Conservation (phyloP, 1,284 basidiomycete species). For the Phellopilus nigrolimitatus region DNA sequence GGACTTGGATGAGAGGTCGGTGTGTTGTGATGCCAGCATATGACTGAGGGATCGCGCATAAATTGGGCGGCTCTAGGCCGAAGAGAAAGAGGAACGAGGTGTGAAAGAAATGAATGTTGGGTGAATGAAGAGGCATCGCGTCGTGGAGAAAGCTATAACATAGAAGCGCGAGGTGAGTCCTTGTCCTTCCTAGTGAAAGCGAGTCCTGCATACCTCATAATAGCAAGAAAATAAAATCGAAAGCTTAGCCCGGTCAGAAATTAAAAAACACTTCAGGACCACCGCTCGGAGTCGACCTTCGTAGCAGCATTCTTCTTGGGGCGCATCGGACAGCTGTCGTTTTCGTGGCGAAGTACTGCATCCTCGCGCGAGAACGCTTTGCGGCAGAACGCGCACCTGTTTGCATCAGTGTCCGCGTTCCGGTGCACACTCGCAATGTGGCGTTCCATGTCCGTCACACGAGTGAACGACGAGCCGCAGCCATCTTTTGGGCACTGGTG, state of each 20-base stretch:
- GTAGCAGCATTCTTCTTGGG: slow-evolving; percentile 18
- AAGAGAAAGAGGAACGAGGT: no score
- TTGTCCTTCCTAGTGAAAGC: no score
- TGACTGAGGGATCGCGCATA: background rate
- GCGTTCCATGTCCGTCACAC: slow-evolving; percentile 20
- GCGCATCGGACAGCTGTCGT: slow-evolving; percentile 20
- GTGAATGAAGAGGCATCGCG: no score
- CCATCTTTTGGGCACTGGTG: slow-evolving; percentile 17
- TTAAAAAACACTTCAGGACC: background rate
- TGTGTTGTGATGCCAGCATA: slow-evolving; percentile 8
- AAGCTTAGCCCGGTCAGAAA: background rate
- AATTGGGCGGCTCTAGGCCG: background rate
- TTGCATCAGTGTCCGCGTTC: slow-evolving; percentile 12
- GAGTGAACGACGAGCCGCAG: slow-evolving; percentile 18
- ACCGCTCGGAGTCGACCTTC: no score
- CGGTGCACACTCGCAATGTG: slow-evolving; percentile 18
- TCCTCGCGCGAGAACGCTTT: slow-evolving; percentile 21
- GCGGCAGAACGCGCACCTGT: slow-evolving; percentile 18
- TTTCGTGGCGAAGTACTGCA: slow-evolving; percentile 20
- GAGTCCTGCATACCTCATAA: background rate
- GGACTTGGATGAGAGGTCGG: no score
- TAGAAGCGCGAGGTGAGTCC: no score
- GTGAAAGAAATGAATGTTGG: no score
- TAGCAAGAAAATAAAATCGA: background rate
- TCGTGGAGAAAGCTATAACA: no score